These are phyloP conservation scores for Ustilago tritici DNA, from an alignment of 1,284 basidiomycete genomes.

Conservation along the genomic window DNA sequence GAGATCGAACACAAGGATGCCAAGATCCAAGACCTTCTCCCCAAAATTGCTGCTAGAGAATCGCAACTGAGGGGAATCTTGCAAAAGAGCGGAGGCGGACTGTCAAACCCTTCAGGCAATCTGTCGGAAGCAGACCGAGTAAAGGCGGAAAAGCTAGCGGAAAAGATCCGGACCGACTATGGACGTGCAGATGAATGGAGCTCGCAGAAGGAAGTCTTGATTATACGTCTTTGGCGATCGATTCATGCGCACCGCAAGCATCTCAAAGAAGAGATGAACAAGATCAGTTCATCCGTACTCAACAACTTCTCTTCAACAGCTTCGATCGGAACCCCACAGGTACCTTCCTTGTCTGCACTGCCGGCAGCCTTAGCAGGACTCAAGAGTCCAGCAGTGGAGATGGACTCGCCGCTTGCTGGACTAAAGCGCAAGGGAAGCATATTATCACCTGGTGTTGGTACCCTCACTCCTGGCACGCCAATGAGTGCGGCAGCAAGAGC, in stretches of 20 bases:
- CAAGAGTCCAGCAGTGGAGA: constrained; percentile 49
- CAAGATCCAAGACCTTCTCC: constrained; percentile 64
- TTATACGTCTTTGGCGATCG: constrained; percentile 56
- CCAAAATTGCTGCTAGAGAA: constrained; percentile 62
- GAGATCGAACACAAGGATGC: constrained; percentile 68
- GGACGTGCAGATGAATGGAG: constrained; percentile 63
- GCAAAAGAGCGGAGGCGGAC: constrained; percentile 34
- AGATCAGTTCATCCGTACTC: constrained; percentile 61
- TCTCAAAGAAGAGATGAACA: constrained; percentile 56
- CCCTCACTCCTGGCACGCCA: constrained; percentile 41
- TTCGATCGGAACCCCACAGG: constrained; percentile 41
- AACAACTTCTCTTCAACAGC: constrained; percentile 49
- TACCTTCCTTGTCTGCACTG: constrained; percentile 42
- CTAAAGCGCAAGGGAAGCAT: constrained; percentile 45
- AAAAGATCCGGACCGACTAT: constrained; percentile 62
- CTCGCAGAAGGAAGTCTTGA: constrained; percentile 58
- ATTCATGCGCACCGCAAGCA: constrained; percentile 59
- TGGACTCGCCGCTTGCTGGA: constrained; percentile 41
- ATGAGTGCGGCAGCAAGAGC: constrained; percentile 41
- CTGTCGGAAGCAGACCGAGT: constrained; percentile 50
- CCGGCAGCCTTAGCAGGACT: constrained; percentile 45
- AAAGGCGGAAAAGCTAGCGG: constrained; percentile 62
- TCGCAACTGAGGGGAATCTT: constrained; percentile 57
- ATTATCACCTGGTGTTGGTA: constrained; percentile 27
- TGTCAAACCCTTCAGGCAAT: constrained; percentile 36